A percentile compares a stretch with the other conserved stretches of the same genome.
phyloP scores from a whole-genome alignment of 139 green algal genomes.

The Zygnema circumcarinatum region DNA sequence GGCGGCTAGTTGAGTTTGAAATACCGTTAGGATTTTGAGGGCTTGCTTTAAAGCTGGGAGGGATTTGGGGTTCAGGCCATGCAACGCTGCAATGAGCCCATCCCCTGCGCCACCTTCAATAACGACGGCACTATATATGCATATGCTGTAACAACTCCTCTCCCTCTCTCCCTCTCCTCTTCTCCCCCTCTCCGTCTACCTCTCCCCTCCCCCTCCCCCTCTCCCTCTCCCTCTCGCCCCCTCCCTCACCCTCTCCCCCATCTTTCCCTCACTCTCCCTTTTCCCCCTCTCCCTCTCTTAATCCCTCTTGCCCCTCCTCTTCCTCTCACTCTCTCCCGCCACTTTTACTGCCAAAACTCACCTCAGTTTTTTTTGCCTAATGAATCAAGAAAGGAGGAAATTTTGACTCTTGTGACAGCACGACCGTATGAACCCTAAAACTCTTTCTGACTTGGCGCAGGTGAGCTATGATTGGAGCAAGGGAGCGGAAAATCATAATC shows the following conservation, averaged over 20 bases:
- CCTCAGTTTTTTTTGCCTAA: too few species aligned
- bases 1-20: too few species aligned
- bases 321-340: not conserved
- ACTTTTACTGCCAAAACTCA: constrained; percentile 2
- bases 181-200: not conserved
- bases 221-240: not conserved
- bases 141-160: constrained; percentile 72
- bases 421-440: too few species aligned
- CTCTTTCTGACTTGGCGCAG: too few species aligned
- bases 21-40: not conserved
- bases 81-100: constrained; percentile 76
- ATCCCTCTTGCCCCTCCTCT: not conserved
- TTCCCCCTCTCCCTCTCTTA: constrained; percentile 5
- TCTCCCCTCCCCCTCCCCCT: not conserved
- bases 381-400: too few species aligned
- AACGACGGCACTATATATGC: constrained; percentile 87
- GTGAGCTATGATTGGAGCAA: constrained; percentile 90
- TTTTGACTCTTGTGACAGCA: too few species aligned
- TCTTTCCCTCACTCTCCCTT: constrained; percentile 1
- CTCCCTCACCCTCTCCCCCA: not conserved
- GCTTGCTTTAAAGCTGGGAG: not conserved
- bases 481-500: constrained; percentile 78
- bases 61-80: constrained; percentile 68
- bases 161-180: constrained; percentile 51
- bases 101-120: constrained; percentile 88